Evolutionary conservation across 805 yeast genomes (phyloP).

Genomic region (Zygosaccharomyces gambellarensis): DNA sequence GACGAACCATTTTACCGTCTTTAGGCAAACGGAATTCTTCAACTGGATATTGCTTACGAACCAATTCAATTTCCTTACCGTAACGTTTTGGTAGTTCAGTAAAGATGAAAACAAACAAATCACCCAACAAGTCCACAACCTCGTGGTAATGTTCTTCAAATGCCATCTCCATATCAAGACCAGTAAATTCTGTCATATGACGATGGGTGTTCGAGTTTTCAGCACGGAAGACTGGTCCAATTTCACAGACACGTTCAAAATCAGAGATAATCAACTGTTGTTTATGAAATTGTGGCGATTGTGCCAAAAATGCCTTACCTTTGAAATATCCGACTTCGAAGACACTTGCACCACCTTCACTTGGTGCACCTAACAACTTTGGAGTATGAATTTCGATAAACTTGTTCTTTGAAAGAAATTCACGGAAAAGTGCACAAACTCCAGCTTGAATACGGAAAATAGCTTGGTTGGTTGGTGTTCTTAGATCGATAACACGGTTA

Average conservation of each 20-base stretch:
- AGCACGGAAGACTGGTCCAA: constrained; percentile 98
- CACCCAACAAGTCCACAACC: constrained; percentile 57
- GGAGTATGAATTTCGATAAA: constrained; percentile 96
- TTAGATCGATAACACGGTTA: constrained; percentile 89
- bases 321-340: constrained; percentile 92
- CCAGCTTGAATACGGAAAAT: constrained; percentile 92
- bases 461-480: constrained; percentile 97
- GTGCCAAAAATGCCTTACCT: constrained; percentile 89
- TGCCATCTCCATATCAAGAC: constrained; percentile 96
- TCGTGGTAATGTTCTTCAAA: constrained; percentile 98
- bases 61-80: constrained; percentile 78
- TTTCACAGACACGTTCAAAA: constrained; percentile 92
- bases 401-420: constrained; percentile 60
- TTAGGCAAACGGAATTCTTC: constrained; percentile 95
- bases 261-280: constrained; percentile 98
- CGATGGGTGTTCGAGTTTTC: constrained; percentile 99
- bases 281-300: constrained; percentile 96
- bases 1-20: constrained; percentile 87
- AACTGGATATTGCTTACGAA: constrained; percentile 92
- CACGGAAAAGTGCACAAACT: constrained; percentile 83
- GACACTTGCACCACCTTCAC: constrained; percentile 97
- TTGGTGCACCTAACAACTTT: constrained; percentile 88
- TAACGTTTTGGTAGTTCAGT: constrained; percentile 74
- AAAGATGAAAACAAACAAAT: constrained; percentile 84
- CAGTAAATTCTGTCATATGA: constrained; percentile 98